Base-by-base conservation (phyloP, 2,329 filamentous ascomycete genomes). In the Lecanicillium sp. region DNA sequence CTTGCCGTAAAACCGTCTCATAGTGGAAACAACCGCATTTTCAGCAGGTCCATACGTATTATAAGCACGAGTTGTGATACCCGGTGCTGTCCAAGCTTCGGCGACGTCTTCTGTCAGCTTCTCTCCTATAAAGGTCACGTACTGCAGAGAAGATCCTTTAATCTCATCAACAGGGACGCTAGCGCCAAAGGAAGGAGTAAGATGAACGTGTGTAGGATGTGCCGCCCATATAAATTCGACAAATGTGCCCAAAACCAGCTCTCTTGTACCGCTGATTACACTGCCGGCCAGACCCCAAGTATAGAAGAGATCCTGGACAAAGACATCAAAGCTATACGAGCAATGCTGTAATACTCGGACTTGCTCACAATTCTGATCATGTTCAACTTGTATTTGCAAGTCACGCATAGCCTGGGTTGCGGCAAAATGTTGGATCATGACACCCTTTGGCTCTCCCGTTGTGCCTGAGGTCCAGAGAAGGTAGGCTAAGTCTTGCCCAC, bases 301-400 rank as follows among this genome's bases (percentile, higher is more conserved):
- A 49, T 76, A 79, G 51, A 82, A 80, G 9, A 80, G 74, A 45
- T 81, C 78, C 47, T 80, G 78, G 1, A 80, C 73, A 19, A 59
- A 65, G 9, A 62, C 61, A 41, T 64, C 61, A 35, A 65, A 64
- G 15, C 52, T 63, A 41, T 55, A 59, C 14, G 55, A 47, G 2
- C 58, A 60, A 29, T 63, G 56, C 41, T 63, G 59, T 43, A 64
- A 45, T 29, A 53, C 58, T 13, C 59, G 54, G 3, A 59, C 50
- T 28, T 43, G 41, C 3, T 50, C 52, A 5, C 46, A 44, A 4
- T 7, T 36, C 13, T 36, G 9, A 22, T 36, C 34, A 28, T 36
- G 34, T 15, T 27, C 34, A 4, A 36, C 34, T 14, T 36, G 34
- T 8, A 36, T 15, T 14, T 36, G 34, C 15, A 33, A 17, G 13